Percentiles rank a stretch among this genome's conserved stretches.
phyloP scores from a whole-genome alignment of 306 rosid species.

The Pyrus communis region DNA sequence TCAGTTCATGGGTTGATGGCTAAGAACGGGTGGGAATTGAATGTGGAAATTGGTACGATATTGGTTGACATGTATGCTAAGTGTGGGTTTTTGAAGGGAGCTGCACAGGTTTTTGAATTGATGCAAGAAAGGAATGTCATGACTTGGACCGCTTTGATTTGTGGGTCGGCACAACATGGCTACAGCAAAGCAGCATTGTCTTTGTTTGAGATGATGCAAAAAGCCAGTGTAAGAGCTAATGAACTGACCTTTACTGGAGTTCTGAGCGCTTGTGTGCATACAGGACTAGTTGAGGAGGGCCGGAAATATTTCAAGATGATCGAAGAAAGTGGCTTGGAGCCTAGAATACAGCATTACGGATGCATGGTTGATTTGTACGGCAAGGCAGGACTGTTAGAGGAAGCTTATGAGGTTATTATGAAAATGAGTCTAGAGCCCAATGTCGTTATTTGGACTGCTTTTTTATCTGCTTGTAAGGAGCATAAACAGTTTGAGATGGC shows the following conservation, averaged over 20 bases:
- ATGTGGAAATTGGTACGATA: constrained; percentile 44
- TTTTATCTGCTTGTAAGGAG: constrained; percentile 55
- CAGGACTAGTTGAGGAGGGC: constrained; percentile 47
- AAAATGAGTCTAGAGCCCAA: constrained; percentile 45
- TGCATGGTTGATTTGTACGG: constrained; percentile 57
- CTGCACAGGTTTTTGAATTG: constrained; percentile 35
- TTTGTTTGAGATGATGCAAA: constrained; percentile 45
- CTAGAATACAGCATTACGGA: constrained; percentile 52
- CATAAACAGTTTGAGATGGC: constrained; percentile 49
- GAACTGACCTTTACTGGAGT: constrained; percentile 57
- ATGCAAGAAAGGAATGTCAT: constrained; percentile 37
- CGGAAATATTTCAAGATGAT: constrained; percentile 47
- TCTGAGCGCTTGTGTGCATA: constrained; percentile 50
- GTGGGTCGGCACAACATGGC: constrained; percentile 42
- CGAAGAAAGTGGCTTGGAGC: constrained; percentile 37
- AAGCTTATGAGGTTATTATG: constrained; percentile 44
- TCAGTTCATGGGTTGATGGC: constrained; percentile 54
- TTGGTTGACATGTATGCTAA: constrained; percentile 55
- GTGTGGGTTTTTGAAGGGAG: constrained; percentile 41
- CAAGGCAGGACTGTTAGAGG: constrained; percentile 48
- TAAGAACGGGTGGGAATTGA: constrained; percentile 47
- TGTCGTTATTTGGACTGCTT: constrained; percentile 39
- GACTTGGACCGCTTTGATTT: constrained; percentile 53
- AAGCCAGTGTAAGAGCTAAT: constrained; percentile 41
- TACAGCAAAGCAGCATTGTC: constrained; percentile 30